These are phyloP conservation scores for Asterella californica DNA, from an alignment of 225 moss, liverwort and hornwort species.

Conservation along the genomic window DNA sequence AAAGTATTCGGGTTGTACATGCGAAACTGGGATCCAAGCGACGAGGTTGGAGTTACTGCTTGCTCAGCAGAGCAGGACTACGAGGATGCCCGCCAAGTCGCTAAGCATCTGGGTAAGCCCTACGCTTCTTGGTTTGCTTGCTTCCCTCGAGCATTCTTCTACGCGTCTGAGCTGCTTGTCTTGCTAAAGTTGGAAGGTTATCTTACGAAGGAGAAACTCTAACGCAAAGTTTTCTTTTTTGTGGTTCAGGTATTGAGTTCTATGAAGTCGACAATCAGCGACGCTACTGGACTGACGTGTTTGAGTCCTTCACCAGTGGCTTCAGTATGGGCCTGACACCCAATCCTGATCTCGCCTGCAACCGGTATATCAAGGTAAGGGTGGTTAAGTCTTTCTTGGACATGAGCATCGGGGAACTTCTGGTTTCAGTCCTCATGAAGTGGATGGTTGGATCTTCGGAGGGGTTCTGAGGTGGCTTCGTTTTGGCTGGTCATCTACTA, in stretches of 20 bases:
- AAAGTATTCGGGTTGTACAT: slow-evolving; percentile 90
- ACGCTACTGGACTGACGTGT: slow-evolving; percentile 89
- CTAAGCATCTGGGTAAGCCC: slow-evolving; percentile 64
- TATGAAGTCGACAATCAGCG: slow-evolving; percentile 77
- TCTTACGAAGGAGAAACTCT: not conserved
- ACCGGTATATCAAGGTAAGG: slow-evolving; percentile 81
- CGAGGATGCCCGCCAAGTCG: slow-evolving; percentile 69
- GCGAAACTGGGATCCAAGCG: slow-evolving; percentile 89
- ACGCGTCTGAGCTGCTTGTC: not conserved
- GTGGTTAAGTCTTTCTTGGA: not conserved
- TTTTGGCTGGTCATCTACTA: slow-evolving; percentile 4
- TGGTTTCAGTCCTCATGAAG: not conserved
- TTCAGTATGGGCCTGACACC: slow-evolving; percentile 79
- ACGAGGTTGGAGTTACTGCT: slow-evolving; percentile 63
- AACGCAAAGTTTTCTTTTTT: not conserved
- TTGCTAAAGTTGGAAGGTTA: not conserved
- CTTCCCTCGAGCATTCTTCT: not conserved
- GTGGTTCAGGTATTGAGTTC: slow-evolving; percentile 56
- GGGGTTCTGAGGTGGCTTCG: slow-evolving; percentile 7
- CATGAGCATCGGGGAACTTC: not conserved
- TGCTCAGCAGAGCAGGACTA: slow-evolving; percentile 82
- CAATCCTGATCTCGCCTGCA: slow-evolving; percentile 94
- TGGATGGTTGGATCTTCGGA: not conserved
- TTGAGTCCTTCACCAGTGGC: slow-evolving; percentile 80
- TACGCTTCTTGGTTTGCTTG: not conserved